A percentile compares a stretch with the other conserved stretches of the same genome.
Conservation (phyloP, 805 yeast genomes). For the Wickerhamiella galacta region DNA sequence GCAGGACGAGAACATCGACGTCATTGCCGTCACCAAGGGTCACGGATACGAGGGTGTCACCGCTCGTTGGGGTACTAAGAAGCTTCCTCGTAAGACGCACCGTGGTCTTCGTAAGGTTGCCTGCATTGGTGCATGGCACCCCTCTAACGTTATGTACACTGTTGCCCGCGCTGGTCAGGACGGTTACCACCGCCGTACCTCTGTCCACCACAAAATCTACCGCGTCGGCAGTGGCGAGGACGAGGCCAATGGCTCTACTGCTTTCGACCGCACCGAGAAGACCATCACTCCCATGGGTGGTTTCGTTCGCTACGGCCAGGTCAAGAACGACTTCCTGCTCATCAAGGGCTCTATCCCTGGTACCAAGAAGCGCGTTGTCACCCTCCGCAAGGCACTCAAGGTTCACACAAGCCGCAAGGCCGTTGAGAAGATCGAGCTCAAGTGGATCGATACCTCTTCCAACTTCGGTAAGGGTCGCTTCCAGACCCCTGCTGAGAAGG, state of each 20-base stretch:
- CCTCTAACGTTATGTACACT: constrained; percentile 98
- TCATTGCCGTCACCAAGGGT: constrained; percentile 99
- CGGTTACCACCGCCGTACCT: constrained; percentile 99
- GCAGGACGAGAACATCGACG: constrained; percentile 97
- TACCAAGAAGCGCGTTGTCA: constrained; percentile 98
- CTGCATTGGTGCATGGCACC: constrained; percentile 99
- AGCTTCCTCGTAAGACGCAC: constrained; percentile 99
- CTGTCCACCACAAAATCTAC: constrained; percentile 99
- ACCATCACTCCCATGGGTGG: constrained; percentile 99
- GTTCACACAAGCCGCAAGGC: constrained; percentile 97
- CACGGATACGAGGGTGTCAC: constrained; percentile 99
- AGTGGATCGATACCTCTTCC: constrained; percentile 99
- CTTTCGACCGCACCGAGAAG: constrained; percentile 98
- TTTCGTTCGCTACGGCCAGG: constrained; percentile 97
- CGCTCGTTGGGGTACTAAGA: constrained; percentile 99
- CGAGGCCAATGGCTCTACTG: constrained; percentile 88
- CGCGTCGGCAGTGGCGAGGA: constrained; percentile 95
- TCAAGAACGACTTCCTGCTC: constrained; percentile 94
- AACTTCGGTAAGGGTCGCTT: constrained; percentile 99
- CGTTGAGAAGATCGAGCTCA: constrained; percentile 86
- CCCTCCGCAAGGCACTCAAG: constrained; percentile 97
- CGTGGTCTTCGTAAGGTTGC: constrained; percentile 99
- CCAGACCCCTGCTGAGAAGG: constrained; percentile 99
- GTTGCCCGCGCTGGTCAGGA: constrained; percentile 99
- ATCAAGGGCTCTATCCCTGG: constrained; percentile 99